Evolutionary conservation across 2,329 filamentous ascomycete genomes (phyloP).

Genomic region (Phoma herbarum): DNA sequence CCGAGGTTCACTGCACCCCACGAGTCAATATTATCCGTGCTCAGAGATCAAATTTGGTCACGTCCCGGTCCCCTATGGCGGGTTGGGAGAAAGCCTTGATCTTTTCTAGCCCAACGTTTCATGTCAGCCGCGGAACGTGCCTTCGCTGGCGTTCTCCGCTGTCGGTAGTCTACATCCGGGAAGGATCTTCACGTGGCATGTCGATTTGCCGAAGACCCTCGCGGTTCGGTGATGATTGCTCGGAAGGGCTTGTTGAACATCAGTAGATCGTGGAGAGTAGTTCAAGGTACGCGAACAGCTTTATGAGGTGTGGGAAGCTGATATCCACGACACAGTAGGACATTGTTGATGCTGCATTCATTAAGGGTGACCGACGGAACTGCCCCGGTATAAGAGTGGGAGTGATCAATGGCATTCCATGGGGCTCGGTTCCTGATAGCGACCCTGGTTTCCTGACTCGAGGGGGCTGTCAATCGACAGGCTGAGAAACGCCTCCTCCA

Average conservation of each 20-base stretch:
- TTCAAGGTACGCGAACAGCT: no score
- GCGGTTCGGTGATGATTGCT: conserved; percentile 14
- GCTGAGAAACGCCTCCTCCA: background rate
- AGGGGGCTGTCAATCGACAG: background rate
- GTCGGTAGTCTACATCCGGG: conserved; percentile 2
- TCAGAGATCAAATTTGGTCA: background rate
- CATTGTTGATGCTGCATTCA: background rate
- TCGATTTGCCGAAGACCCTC: conserved; percentile 4
- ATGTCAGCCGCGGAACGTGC: conserved; percentile 7
- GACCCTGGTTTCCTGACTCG: conserved; percentile 1
- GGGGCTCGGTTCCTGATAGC: background rate
- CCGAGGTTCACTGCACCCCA: conserved; percentile 2
- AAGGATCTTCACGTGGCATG: conserved; percentile 8
- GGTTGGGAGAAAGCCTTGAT: conserved; percentile 2
- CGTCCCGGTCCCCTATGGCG: background rate
- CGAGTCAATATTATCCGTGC: conserved; percentile 11
- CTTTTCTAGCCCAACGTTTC: conserved; percentile 10
- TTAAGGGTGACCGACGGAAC: background rate
- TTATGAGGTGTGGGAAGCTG: background rate
- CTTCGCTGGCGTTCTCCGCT: conserved; percentile 1
- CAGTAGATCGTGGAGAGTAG: background rate
- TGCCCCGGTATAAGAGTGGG: background rate
- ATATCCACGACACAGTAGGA: background rate
- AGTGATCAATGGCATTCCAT: background rate
- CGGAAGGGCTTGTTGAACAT: background rate